Percentiles rank a stretch among this genome's conserved stretches.
Conservation (phyloP, 768 basidiomycete species). For the Phlebiopsis gigantea region DNA sequence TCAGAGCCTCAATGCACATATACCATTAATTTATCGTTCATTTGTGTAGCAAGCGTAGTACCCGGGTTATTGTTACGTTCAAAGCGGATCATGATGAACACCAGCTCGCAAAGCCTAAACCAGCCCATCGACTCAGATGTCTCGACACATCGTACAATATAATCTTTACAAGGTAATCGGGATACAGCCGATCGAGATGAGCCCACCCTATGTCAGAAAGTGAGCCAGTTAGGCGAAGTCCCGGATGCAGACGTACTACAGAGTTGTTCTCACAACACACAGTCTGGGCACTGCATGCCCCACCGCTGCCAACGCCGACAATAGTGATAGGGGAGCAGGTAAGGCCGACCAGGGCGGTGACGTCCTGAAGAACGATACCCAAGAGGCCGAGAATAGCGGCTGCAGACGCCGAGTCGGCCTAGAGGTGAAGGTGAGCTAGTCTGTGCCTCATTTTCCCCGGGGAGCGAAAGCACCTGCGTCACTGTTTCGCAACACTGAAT, state of each 20-base stretch:
- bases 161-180: slow-evolving; percentile 1
- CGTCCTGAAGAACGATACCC: slow-evolving; percentile 12
- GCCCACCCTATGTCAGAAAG: slow-evolving; percentile 1
- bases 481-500: slow-evolving; percentile 11
- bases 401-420: slow-evolving; percentile 7
- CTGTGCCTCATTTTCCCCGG: too few species aligned
- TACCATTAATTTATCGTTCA: too few species aligned
- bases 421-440: too few species aligned
- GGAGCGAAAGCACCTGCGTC: not conserved
- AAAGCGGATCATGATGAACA: not conserved
- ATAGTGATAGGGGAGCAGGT: slow-evolving; percentile 12
- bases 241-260: slow-evolving; percentile 5
- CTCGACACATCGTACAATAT: not conserved
- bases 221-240: too few species aligned
- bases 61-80: not conserved
- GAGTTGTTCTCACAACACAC: slow-evolving; percentile 17
- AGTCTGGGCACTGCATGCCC: slow-evolving; percentile 9
- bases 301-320: slow-evolving; percentile 13
- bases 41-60: not conserved
- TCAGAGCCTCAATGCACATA: too few species aligned
- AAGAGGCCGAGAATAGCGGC: slow-evolving; percentile 1
- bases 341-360: slow-evolving; percentile 12
- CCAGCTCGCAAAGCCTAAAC: not conserved
- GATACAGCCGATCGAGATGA: slow-evolving; percentile 13
- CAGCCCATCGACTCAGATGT: not conserved